Conservation (phyloP, 164 flowering plant genomes). For the Chimonanthus salicifolius region DNA sequence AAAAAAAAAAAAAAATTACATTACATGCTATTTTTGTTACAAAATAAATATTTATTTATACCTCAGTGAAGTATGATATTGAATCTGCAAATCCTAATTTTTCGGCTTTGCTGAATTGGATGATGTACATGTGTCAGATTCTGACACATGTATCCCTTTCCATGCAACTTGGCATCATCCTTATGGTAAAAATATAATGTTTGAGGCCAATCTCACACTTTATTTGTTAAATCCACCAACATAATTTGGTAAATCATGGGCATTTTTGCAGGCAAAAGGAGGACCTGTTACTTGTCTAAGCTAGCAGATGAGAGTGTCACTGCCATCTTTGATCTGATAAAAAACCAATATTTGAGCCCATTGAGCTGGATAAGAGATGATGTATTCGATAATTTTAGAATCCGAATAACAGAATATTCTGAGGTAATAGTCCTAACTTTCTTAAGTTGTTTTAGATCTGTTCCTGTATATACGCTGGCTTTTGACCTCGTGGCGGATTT, state of each 20-base stretch:
- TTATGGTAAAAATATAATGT: neutral
- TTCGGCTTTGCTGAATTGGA: no score
- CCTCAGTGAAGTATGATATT: no score
- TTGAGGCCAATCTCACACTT: neutral
- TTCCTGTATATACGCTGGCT: neutral
- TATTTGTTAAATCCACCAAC: neutral
- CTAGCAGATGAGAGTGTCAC: constrained; percentile 42
- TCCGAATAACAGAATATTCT: constrained; percentile 59
- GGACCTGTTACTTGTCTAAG: constrained; percentile 36
- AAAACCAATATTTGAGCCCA: constrained; percentile 14
- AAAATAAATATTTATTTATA: no score
- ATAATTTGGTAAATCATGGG: neutral
- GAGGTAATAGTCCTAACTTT: constrained; percentile 34
- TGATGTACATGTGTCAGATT: no score
- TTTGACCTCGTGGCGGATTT: neutral
- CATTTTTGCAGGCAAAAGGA: constrained; percentile 42
- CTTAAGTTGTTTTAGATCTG: neutral
- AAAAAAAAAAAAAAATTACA: no score
- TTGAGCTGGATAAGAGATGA: constrained; percentile 15
- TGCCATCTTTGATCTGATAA: constrained; percentile 23
- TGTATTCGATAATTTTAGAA: constrained; percentile 24
- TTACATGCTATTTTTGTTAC: no score
- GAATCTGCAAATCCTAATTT: no score
- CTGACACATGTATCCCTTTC: no score
- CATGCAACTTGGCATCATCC: no score